These are phyloP conservation scores for thale cress (Arabidopsis thaliana) DNA, from an alignment of 345 rosid species.

Conservation along the genomic window TAIR10.1 NC_003076.8:15558001-15558500, in stretches of 20 bases:
- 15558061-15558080: no score
- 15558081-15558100: no score
- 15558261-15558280: not conserved
- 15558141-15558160: no score
- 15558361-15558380: not conserved
- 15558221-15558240: not conserved
- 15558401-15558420: not conserved
- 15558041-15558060: not conserved
- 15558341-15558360: not conserved
- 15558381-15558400: not conserved
- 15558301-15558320: not conserved
- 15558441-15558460: not conserved
- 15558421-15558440: not conserved
- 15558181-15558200: not conserved
- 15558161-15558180: not conserved
- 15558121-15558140: not conserved
- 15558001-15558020: not conserved
- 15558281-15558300: not conserved
- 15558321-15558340: not conserved
- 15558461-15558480: not conserved
- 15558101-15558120: not conserved
- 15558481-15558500: not conserved
- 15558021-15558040: not conserved
- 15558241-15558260: not conserved
- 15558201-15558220: not conserved